These are phyloP conservation scores for Ogataea parapolymorpha DNA, from an alignment of 805 yeast genomes.

Conservation along the genomic window DNA sequence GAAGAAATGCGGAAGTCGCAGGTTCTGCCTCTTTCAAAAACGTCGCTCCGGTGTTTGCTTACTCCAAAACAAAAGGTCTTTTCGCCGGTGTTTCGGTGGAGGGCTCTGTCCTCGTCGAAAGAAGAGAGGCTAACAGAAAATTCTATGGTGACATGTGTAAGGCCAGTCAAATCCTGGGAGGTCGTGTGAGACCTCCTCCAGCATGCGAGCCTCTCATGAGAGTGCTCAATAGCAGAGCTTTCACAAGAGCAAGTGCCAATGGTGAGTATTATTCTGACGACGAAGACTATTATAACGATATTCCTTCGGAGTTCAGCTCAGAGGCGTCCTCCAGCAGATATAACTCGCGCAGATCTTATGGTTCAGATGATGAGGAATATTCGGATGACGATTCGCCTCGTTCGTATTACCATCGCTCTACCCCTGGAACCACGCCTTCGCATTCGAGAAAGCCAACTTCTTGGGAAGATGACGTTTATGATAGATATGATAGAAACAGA, in stretches of 20 bases:
- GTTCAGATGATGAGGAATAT: slow-evolving; percentile 27
- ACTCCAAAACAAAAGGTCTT: slow-evolving; percentile 93
- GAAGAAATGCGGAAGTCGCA: slow-evolving; percentile 96
- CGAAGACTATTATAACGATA: slow-evolving; percentile 71
- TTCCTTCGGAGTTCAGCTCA: slow-evolving; percentile 65
- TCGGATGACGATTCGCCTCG: slow-evolving; percentile 41
- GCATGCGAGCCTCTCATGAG: slow-evolving; percentile 84
- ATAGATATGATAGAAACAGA: slow-evolving; percentile 39
- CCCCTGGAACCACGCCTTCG: slow-evolving; percentile 13
- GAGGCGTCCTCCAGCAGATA: slow-evolving; percentile 32
- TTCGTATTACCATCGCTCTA: slow-evolving; percentile 22
- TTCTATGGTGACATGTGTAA: slow-evolving; percentile 88
- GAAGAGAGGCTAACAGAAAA: slow-evolving; percentile 95
- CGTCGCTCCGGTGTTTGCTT: slow-evolving; percentile 88
- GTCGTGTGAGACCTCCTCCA: slow-evolving; percentile 90
- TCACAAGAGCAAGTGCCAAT: slow-evolving; percentile 46
- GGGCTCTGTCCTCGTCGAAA: slow-evolving; percentile 94
- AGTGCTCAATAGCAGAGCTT: slow-evolving; percentile 81
- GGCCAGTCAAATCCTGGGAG: slow-evolving; percentile 79
- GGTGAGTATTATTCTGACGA: slow-evolving; percentile 50
- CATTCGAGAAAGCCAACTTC: slow-evolving; percentile 33
- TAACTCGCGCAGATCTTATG: slow-evolving; percentile 21
- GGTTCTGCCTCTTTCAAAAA: slow-evolving; percentile 86
- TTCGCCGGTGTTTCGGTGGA: slow-evolving; percentile 97
- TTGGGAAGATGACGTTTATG: slow-evolving; percentile 90